phyloP scores from a whole-genome alignment of 768 basidiomycete genomes.

The Tephrocybe rancida region DNA sequence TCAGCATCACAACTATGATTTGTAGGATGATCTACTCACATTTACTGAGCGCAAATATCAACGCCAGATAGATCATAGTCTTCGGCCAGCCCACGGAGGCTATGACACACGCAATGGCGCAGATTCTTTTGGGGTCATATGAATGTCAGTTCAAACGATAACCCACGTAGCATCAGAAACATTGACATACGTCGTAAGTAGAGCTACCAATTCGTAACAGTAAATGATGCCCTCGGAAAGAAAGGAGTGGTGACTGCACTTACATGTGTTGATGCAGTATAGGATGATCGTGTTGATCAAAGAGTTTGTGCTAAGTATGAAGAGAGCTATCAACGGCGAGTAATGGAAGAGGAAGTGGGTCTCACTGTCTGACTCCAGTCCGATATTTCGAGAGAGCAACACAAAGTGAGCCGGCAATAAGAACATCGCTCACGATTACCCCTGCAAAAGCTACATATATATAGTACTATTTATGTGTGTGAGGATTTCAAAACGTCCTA shows the following conservation, averaged over 20 bases:
- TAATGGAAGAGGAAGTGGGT: not conserved
- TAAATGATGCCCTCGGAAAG: too few relatives aligned
- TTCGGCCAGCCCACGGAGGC: slow-evolving; percentile 4
- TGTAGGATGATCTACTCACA: not conserved
- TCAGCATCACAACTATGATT: not conserved
- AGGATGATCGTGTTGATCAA: not conserved
- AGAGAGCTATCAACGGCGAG: not conserved
- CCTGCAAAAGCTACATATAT: not conserved
- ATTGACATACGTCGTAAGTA: not conserved
- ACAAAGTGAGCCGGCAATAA: not conserved
- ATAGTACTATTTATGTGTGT: not conserved
- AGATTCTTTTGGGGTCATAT: not conserved
- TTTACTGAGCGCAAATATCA: not conserved
- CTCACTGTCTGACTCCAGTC: not conserved
- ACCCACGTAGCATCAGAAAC: not conserved
- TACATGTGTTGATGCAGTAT: not conserved
- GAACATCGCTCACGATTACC: not conserved
- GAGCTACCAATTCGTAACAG: not conserved
- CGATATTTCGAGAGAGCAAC: not conserved
- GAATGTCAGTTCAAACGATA: not conserved
- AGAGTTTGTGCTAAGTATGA: not conserved
- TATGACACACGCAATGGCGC: not conserved
- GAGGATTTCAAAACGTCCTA: not conserved
- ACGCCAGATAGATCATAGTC: not conserved
- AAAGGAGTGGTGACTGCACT: not conserved